Percentiles rank a stretch among this genome's conserved stretches.
These are phyloP conservation scores for Musa acuminata DNA, from an alignment of 176 grass and related monocot species.

Conservation along the genomic window DNA sequence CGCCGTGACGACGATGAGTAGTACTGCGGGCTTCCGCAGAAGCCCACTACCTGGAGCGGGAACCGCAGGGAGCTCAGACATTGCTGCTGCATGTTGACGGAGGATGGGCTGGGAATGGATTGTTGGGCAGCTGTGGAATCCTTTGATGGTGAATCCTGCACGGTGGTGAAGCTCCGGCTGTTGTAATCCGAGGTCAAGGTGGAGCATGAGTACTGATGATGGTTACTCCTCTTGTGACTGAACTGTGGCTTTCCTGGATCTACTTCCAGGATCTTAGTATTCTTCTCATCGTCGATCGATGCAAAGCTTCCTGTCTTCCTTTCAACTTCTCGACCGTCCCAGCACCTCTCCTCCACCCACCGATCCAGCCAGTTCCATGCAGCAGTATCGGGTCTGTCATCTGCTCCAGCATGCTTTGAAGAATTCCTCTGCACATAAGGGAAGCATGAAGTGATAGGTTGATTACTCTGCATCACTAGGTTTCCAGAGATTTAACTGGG, in stretches of 20 bases:
- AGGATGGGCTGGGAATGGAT: constrained; percentile 49
- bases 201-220: constrained; percentile 44
- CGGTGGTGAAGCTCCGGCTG: constrained; percentile 50
- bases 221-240: background rate
- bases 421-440: constrained; percentile 35
- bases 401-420: constrained; percentile 15
- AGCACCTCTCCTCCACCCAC: constrained; percentile 79
- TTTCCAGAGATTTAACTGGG: background rate
- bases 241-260: constrained; percentile 66
- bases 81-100: constrained; percentile 43
- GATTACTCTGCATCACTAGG: background rate
- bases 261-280: constrained; percentile 77
- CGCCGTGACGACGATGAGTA: constrained; percentile 52
- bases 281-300: constrained; percentile 52
- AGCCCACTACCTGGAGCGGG: constrained; percentile 33
- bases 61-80: constrained; percentile 34
- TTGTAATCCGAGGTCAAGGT: constrained; percentile 44
- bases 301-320: background rate
- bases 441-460: background rate
- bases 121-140: constrained; percentile 57
- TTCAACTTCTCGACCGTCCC: background rate
- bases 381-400: constrained; percentile 55
- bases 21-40: constrained; percentile 67
- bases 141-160: constrained; percentile 55
- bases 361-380: constrained; percentile 72